Conservation (phyloP, 2,329 filamentous ascomycete genomes). For the Penicillium sp. region DNA sequence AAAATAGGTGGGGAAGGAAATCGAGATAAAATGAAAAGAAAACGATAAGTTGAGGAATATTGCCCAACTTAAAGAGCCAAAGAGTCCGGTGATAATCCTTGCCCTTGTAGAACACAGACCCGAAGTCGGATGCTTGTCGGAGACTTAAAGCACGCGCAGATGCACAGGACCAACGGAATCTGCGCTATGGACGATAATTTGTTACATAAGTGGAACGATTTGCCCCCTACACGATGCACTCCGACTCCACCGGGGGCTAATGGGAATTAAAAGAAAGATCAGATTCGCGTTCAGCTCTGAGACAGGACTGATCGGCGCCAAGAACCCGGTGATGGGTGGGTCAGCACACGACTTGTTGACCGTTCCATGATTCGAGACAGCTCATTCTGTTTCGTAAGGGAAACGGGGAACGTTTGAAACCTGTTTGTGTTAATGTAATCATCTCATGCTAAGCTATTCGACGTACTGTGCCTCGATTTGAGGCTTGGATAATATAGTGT, state of each 20-base stretch:
- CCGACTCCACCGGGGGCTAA: background rate
- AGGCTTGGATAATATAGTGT: background rate
- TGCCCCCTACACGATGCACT: background rate
- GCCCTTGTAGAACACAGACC: constrained; percentile 7
- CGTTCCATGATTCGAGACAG: background rate
- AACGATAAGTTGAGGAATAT: background rate
- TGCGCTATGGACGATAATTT: background rate
- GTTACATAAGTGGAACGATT: background rate
- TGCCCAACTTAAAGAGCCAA: background rate
- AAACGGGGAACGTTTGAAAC: background rate
- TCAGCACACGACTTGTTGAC: background rate
- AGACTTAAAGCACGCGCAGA: background rate
- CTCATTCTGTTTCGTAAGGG: constrained; percentile 1
- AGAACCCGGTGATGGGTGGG: background rate
- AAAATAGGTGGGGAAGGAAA: background rate
- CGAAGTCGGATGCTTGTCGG: constrained; percentile 7
- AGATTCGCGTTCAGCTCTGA: background rate
- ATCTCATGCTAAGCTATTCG: background rate
- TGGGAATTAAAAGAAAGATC: background rate
- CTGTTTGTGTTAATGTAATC: background rate
- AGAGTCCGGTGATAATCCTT: constrained; percentile 3
- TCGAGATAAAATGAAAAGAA: background rate
- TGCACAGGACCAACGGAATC: background rate
- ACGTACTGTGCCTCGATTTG: background rate
- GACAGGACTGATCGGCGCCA: constrained; percentile 1